phyloP scores from a whole-genome alignment of 108 stramenopile species.

The Nitzschia sp. region DNA sequence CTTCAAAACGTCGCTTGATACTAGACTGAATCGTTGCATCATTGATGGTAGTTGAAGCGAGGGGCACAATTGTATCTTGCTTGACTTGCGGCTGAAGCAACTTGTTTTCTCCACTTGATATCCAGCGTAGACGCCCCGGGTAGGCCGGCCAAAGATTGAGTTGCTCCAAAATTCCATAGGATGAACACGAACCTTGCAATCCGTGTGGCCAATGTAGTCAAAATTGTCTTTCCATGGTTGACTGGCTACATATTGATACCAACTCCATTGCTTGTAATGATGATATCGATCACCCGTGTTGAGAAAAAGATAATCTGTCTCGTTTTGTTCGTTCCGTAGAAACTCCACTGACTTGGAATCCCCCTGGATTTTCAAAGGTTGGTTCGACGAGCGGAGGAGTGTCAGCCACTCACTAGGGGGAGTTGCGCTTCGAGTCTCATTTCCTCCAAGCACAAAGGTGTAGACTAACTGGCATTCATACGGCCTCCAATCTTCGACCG shows the following conservation, averaged over 20 bases:
- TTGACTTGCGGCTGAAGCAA: not conserved
- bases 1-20: not conserved
- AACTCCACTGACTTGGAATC: not conserved
- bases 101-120: conserved; percentile 1
- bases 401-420: not conserved
- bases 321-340: not conserved
- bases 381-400: not conserved
- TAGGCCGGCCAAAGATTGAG: not conserved
- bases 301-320: not conserved
- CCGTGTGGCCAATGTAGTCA: conserved; percentile 2
- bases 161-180: conserved; percentile 7
- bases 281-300: conserved; percentile 1
- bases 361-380: not conserved
- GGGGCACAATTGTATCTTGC: conserved; percentile 1
- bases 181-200: not conserved
- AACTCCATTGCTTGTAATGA: not conserved
- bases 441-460: not conserved
- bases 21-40: not conserved
- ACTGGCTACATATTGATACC: not conserved
- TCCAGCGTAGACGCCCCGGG: not conserved
- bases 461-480: conserved; percentile 6
- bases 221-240: not conserved
- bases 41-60: not conserved
- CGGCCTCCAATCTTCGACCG: not conserved
- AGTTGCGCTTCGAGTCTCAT: not conserved